These are phyloP conservation scores for Malassezia sp. DNA, from an alignment of 1,284 basidiomycete genomes.

Conservation along the genomic window DNA sequence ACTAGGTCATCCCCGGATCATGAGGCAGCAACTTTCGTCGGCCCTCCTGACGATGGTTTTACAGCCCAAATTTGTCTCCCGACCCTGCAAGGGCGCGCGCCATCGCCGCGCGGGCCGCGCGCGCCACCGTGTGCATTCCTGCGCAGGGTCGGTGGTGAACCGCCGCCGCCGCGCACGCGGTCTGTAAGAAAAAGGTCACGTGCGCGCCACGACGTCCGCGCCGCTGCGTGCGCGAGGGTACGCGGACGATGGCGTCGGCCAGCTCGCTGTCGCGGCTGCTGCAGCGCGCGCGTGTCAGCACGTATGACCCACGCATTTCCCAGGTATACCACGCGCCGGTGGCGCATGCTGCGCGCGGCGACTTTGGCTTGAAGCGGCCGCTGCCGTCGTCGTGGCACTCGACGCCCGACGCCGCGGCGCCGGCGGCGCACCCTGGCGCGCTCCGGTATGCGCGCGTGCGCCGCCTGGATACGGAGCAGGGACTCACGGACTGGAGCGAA, in stretches of 20 bases:
- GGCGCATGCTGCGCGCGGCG: slow-evolving; percentile 33
- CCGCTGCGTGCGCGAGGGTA: too few species aligned
- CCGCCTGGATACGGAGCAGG: slow-evolving; percentile 26
- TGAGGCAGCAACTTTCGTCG: slow-evolving; percentile 6
- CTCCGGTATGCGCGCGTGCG: slow-evolving; percentile 32
- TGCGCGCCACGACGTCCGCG: neutral
- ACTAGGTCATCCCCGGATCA: slow-evolving; percentile 19
- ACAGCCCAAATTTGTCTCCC: slow-evolving; percentile 15
- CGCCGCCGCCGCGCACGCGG: neutral
- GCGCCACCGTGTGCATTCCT: neutral
- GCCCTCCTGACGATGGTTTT: slow-evolving; percentile 21
- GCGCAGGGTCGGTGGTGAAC: neutral
- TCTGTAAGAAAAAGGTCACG: neutral
- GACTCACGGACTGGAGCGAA: slow-evolving; percentile 35
- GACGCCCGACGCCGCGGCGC: slow-evolving; percentile 23
- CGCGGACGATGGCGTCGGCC: too few species aligned
- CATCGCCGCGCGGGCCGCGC: neutral
- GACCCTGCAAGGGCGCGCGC: neutral
- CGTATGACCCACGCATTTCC: slow-evolving; percentile 28
- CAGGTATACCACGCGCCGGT: slow-evolving; percentile 38
- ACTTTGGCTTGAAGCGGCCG: slow-evolving; percentile 39
- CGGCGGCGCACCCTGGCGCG: slow-evolving; percentile 21
- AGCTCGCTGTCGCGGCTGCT: slow-evolving; percentile 32
- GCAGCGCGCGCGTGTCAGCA: slow-evolving; percentile 26
- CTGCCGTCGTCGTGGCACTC: slow-evolving; percentile 30